Evolutionary conservation across 345 rosid genomes (phyloP), one percentile per base, ranked within the genome.

Genomic region (rapeseed (Brassica napus)): DNA sequence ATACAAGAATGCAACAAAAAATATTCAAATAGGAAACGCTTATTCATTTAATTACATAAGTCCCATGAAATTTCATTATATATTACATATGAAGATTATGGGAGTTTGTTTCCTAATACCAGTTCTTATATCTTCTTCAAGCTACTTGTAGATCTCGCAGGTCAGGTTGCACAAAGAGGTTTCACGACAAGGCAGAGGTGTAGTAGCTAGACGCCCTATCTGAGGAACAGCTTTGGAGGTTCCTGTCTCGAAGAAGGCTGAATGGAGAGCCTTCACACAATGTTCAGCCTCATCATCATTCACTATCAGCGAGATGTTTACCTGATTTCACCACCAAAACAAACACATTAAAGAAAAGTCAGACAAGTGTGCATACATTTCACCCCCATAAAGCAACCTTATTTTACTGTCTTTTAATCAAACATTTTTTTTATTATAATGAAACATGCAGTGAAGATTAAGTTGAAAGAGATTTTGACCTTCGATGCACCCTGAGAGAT

Each of bases 401-500:
- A 14, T 30, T 28, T 30, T 62, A 0, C 6, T 6, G 3, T 30
- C 3, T 12, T 28, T 26, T 1, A 4, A 12, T 6, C 61, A 23
- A 3, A 5, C 7, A 5, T 32, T 4, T 32, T 32, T 32, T 32
- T 32, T 32, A 4, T 60, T 14, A 23, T 10, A 2, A 16, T 5
- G 11, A 24, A 4, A 28, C 37, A 61, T 61, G 66, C 66, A 26
- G 55, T 3, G 16, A 47, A 47, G 55, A 47, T 14, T 14, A 28
- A n/a, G 23, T 6, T 31, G 39, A 14, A 55, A 34, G 65, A 65
- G 71, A 21, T 26, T 12, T 12, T 52, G 16, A 93, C 98, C 98
- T 93, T 93, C 5, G 98, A 93, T 73, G 98, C 94, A 23, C 98
- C 97, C 78, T 93, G 94, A 15, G 97, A 93, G 83, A 91, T 91